Percentiles rank a stretch among this genome's conserved stretches.
Conservation (phyloP, 2,329 filamentous ascomycete species). For the Fusarium staphyleae region DNA sequence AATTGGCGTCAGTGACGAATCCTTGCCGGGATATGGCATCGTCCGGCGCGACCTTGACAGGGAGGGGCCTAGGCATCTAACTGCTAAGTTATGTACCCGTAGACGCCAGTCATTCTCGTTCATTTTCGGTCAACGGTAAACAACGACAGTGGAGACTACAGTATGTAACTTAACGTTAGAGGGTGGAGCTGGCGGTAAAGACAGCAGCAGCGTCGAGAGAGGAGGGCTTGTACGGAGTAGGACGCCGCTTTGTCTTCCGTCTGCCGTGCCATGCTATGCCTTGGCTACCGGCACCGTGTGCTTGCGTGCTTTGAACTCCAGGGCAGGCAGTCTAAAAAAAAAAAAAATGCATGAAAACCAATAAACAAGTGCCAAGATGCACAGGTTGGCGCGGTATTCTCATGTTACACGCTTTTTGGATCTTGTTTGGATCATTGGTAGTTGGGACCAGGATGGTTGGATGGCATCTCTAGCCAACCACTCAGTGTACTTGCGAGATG, state of each 20-base stretch:
- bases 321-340: slow-evolving; percentile 14
- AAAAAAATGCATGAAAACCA: slow-evolving; percentile 20
- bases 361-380: slow-evolving; percentile 28
- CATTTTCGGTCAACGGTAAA: not conserved
- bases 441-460: slow-evolving; percentile 33
- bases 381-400: slow-evolving; percentile 27
- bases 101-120: no score
- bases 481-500: slow-evolving; percentile 6
- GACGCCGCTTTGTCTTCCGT: slow-evolving; percentile 1
- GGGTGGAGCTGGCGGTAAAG: slow-evolving; percentile 17
- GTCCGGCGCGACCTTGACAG: slow-evolving; percentile 21
- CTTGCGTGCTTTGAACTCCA: slow-evolving; percentile 11
- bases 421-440: slow-evolving; percentile 36
- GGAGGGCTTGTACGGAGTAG: slow-evolving; percentile 6
- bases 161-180: no score
- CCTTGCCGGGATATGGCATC: slow-evolving; percentile 23
- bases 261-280: slow-evolving; percentile 5
- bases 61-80: no score
- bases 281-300: slow-evolving; percentile 5
- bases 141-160: no score
- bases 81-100: no score
- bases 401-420: slow-evolving; percentile 34
- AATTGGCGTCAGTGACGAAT: slow-evolving; percentile 36
- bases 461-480: slow-evolving; percentile 11
- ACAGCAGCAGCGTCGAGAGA: slow-evolving; percentile 16